Evolutionary conservation across 106 monocot genomes (phyloP), one percentile per base, ranked within the genome.

Genomic region (Allium fistulosum): DNA sequence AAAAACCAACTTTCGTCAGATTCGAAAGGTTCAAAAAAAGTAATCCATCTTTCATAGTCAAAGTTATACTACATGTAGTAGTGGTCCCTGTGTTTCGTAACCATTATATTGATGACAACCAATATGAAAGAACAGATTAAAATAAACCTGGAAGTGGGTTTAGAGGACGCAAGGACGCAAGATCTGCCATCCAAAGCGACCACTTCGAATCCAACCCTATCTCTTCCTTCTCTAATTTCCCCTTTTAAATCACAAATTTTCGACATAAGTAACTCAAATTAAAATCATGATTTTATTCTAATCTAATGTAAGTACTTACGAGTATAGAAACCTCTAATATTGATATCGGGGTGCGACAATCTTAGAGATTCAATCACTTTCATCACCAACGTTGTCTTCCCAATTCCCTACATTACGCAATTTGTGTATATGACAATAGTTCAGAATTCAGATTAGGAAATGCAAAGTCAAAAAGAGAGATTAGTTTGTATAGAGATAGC

Each of bases 321-420:
- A 18, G 91, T 95, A 78, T 86, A 95, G 78, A 95, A 95, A 26
- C 95, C 95, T 17, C 75, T 81, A 47, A 88, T 79, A 51, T 68
- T 79, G 57, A 95, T 81, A 57, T 76, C 26, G 18, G 85, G 91
- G 53, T 85, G 77, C n/a, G 91, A 95, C 26, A 72, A 28, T 18
- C 68, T 65, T 2, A 95, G 80, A 16, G 17, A 76, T 62, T 95
- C 95, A 52, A 88, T 15, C 4, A 91, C 80, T 66, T 81, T 75
- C 81, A 83, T 88, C 67, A 95, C 85, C 88, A 95, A 81, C 74
- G 95, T 85, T 76, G 88, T 84, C 85, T 95, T 91, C 66, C 95
- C 95, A 58, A 91, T 85, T 14, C 85, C 95, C 95, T 95, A 72
- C 61, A 16, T 49, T 49, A 16, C 27, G 7, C 53, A 22, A 7